Base-by-base conservation (phyloP, 1,284 basidiomycete genomes). In the Leccinum insolens region DNA sequence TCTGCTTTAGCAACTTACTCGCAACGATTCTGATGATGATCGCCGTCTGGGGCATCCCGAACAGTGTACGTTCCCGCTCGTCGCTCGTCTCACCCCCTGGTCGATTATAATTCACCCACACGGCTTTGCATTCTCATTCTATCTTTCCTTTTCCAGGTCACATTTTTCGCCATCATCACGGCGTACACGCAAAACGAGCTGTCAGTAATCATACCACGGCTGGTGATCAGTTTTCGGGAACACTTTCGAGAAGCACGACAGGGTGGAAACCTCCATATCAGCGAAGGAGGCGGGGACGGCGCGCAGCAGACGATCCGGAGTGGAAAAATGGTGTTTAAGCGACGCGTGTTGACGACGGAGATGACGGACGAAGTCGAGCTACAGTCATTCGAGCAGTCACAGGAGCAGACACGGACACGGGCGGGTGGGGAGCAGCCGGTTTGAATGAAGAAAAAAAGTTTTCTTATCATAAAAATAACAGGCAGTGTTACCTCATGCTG, bases 151-250 rank as follows among this genome's bases (percentile, higher is more conserved):
- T 20, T 4, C 0, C 4, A 73, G 68, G 3, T 17, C 1, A 31
- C 31, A 1, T 74, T 49, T 17, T 68, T 72, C 22, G 64, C 72
- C 22, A 49, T 76, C 59, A 8, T 68, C 41, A 31, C 67, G 3
- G 70, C 74, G 7, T 72, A 72, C 59, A 69, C 65, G 6, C 62
- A 70, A 65, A 74, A 71, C 58, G 67, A 69, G 44, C 22, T 49
- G 7, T 67, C 69, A 0, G 69, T 75, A 60, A 61, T 70, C 41
- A 63, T 72, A 8, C 74, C 71, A 25, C 66, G 71, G 9, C 34
- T 76, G 22, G 65, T 73, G 39, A 67, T 76, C 62, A 68, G 68
- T 22, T 73, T 75, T 25, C 67, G 65, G n/a, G 65, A 73, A 63
- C 65, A 68, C 25, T 69, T 69, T 41, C 69, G 55, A 5, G 39